Base-by-base conservation (phyloP, 202 grass and related monocot species). In the Setaria viridis region DNA sequence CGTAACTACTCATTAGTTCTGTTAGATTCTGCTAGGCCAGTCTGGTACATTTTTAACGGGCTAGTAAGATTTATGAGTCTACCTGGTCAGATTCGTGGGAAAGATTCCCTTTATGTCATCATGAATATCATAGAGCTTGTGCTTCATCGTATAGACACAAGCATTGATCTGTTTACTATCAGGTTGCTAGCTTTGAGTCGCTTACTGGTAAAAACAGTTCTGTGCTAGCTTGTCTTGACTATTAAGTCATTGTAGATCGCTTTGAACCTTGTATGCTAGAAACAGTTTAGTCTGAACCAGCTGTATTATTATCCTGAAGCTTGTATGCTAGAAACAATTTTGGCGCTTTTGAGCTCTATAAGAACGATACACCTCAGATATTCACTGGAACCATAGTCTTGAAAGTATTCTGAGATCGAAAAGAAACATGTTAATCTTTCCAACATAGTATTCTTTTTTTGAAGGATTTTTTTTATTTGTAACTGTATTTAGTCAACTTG, bases 151-250 rank as follows among this genome's bases (percentile, higher is more conserved):
- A 9, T 45, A 51, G 71, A 81, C 46, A 89, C 12, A 35, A 47
- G 17, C 62, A 75, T n/a, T 43, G 53, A 45, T 42, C 47, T 51
- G 50, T 84, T 70, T 49, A 41, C 39, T 51, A 56, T 69, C 57
- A 58, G 58, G 8, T 88, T 51, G 74, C 74, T 79, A 33, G 39
- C 6, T 37, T 37, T 37, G 35, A 62, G 56, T 21, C 56, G 6
- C 57, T 65, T 84, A 76, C 74, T 70, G 16, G 51, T 81, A 45
- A 85, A 72, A 75, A 12, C 77, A 76, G 53, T 37, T 85, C 62
- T 54, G 16, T 37, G 35, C 35, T 51, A 42, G 19, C 67, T 64
- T 63, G 57, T 64, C 63, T 64, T 11, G 48, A 34, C 21, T 48
- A 41, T 41, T 41, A 41, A 33, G 48, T 32, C 51, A 16, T 2